phyloP scores from a whole-genome alignment of 2,329 filamentous ascomycete species.

The Apiospora kogelbergensis region DNA sequence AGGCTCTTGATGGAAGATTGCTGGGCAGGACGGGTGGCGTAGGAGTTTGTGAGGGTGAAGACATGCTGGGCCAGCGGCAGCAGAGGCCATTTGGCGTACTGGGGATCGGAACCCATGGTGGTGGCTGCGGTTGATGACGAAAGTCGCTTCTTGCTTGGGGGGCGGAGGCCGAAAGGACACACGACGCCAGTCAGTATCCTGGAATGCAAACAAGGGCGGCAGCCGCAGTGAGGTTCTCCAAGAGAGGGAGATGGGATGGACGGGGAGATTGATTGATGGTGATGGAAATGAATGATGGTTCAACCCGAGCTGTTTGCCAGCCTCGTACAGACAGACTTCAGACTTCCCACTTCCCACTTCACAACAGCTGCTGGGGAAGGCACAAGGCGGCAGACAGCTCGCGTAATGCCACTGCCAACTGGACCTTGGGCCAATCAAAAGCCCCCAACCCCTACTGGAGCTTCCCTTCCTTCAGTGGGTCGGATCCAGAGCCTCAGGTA shows the following conservation, averaged over 20 bases:
- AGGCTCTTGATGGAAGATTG: slow-evolving; percentile 71
- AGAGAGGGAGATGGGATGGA: neutral
- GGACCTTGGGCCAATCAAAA: neutral
- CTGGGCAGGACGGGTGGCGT: slow-evolving; percentile 64
- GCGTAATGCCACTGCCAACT: slow-evolving; percentile 11
- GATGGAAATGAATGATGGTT: neutral
- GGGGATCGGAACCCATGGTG: slow-evolving; percentile 79
- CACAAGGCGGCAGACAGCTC: slow-evolving; percentile 17
- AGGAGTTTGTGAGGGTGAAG: slow-evolving; percentile 82
- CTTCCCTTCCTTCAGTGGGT: neutral
- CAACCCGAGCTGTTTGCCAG: slow-evolving; percentile 10
- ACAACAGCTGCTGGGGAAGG: slow-evolving; percentile 6
- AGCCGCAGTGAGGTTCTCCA: neutral
- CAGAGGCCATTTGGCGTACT: slow-evolving; percentile 82
- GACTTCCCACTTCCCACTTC: too few species aligned
- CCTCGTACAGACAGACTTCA: too few species aligned
- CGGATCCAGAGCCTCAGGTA: slow-evolving; percentile 4
- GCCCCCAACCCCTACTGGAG: neutral
- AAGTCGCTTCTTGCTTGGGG: neutral
- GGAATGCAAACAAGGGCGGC: neutral
- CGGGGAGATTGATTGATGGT: slow-evolving; percentile 3
- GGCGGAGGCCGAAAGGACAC: neutral
- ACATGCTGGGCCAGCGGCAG: slow-evolving; percentile 81
- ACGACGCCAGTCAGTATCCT: neutral
- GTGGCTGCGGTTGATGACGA: slow-evolving; percentile 31